These are phyloP conservation scores for Hypoxylon lienhwacheense DNA, from an alignment of 495 filamentous ascomycete genomes.

Conservation along the genomic window DNA sequence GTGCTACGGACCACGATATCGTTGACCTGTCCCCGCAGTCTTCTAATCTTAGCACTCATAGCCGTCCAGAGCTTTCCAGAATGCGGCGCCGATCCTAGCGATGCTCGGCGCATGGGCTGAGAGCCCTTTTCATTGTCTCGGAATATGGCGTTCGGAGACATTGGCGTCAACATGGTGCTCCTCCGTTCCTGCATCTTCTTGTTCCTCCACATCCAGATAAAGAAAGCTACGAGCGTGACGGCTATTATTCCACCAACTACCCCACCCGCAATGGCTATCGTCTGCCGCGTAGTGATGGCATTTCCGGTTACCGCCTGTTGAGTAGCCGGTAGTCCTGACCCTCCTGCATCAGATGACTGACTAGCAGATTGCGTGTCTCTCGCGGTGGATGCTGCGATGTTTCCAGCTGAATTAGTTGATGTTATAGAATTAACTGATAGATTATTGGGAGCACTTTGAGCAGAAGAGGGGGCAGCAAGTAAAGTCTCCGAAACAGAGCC, in stretches of 20 bases:
- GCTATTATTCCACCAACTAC: slow-evolving; percentile 53
- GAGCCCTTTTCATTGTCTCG: slow-evolving; percentile 41
- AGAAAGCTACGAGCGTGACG: slow-evolving; percentile 48
- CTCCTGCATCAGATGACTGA: slow-evolving; percentile 17
- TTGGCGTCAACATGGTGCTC: slow-evolving; percentile 51
- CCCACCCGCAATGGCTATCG: slow-evolving; percentile 50
- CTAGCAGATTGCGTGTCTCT: slow-evolving; percentile 11
- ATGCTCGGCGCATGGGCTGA: slow-evolving; percentile 47
- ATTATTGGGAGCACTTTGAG: too few relatives aligned
- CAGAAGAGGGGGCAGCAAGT: slow-evolving; percentile 1
- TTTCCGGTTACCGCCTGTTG: slow-evolving; percentile 23
- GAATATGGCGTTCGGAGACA: slow-evolving; percentile 37
- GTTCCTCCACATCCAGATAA: slow-evolving; percentile 54
- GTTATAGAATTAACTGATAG: slow-evolving; percentile 3
- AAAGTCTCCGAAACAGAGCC: neutral
- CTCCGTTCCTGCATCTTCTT: slow-evolving; percentile 42
- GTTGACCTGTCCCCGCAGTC: slow-evolving; percentile 43
- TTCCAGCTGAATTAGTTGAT: slow-evolving; percentile 1
- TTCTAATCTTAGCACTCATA: slow-evolving; percentile 43
- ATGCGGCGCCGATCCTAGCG: slow-evolving; percentile 47
- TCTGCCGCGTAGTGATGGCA: slow-evolving; percentile 39
- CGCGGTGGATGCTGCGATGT: neutral
- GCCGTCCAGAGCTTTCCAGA: slow-evolving; percentile 43
- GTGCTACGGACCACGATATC: slow-evolving; percentile 42
- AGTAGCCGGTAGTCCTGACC: slow-evolving; percentile 9